These are phyloP conservation scores for Jamesozyma jinghongensis DNA, from an alignment of 805 yeast genomes.

Conservation along the genomic window DNA sequence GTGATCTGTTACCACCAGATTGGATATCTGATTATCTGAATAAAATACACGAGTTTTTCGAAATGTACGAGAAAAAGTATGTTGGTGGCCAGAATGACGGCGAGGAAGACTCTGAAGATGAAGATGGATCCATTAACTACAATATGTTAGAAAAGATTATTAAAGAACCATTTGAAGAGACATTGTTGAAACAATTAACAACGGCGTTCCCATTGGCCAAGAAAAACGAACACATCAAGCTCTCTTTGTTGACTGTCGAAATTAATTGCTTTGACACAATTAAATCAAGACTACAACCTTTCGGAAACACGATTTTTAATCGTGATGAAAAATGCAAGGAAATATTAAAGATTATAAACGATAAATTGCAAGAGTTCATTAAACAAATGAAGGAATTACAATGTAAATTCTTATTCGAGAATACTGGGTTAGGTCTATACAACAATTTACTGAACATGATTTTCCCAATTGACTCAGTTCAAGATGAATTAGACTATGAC, in stretches of 20 bases:
- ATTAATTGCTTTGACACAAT: constrained; percentile 56
- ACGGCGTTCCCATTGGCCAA: constrained; percentile 25
- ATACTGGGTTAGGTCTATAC: constrained; percentile 48
- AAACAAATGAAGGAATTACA: constrained; percentile 37
- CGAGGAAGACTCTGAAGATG: constrained; percentile 16
- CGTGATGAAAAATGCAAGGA: constrained; percentile 22
- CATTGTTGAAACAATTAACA: constrained; percentile 23
- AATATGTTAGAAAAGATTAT: constrained; percentile 36
- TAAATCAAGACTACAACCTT: constrained; percentile 41
- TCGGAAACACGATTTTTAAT: constrained; percentile 24
- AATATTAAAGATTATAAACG: constrained; percentile 21
- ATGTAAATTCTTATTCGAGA: constrained; percentile 39
- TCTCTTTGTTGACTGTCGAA: constrained; percentile 33
- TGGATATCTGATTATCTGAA: constrained; percentile 58
- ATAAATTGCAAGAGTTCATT: constrained; percentile 25
- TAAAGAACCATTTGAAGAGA: constrained; percentile 31
- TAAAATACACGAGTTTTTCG: constrained; percentile 44
- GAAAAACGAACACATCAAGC: constrained; percentile 19
- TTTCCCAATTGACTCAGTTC: constrained; percentile 45
- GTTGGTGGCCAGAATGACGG: constrained; percentile 19
- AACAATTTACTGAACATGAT: constrained; percentile 63
- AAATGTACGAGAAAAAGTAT: constrained; percentile 38
- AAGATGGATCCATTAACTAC: constrained; percentile 26
- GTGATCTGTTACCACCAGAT: constrained; percentile 70
- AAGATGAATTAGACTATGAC: constrained; percentile 48